These are phyloP conservation scores for Naganishia randhawae DNA, from an alignment of 768 basidiomycete genomes.

Conservation along the genomic window DNA sequence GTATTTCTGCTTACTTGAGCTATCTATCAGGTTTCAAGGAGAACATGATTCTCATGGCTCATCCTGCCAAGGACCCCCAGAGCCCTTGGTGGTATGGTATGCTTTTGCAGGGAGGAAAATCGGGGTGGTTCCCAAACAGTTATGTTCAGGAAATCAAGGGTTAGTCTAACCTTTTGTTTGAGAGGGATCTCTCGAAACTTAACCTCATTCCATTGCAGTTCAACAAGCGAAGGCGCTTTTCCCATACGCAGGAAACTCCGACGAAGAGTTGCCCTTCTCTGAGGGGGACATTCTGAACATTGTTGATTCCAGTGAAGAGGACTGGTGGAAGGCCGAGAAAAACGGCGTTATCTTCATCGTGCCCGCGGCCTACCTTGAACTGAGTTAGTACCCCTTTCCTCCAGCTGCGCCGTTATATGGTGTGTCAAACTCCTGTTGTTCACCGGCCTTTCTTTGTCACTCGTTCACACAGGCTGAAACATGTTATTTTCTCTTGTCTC, in stretches of 20 bases:
- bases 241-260: slow-evolving; percentile 64
- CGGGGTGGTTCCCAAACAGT: slow-evolving; percentile 84
- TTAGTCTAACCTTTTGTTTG: slow-evolving; percentile 51
- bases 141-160: slow-evolving; percentile 75
- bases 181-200: neutral
- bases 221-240: slow-evolving; percentile 76
- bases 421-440: slow-evolving; percentile 49
- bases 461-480: slow-evolving; percentile 68
- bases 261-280: slow-evolving; percentile 78
- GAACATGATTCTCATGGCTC: slow-evolving; percentile 70
- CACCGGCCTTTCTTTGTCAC: slow-evolving; percentile 59
- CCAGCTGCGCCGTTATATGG: slow-evolving; percentile 27
- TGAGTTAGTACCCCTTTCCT: slow-evolving; percentile 70
- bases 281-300: slow-evolving; percentile 76
- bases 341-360: slow-evolving; percentile 82
- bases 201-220: slow-evolving; percentile 39
- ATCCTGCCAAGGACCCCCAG: slow-evolving; percentile 74
- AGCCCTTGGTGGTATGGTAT: slow-evolving; percentile 94
- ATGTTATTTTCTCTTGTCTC: slow-evolving; percentile 52
- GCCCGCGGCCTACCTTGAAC: slow-evolving; percentile 86
- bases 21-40: slow-evolving; percentile 66
- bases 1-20: neutral
- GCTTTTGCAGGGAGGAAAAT: slow-evolving; percentile 60
- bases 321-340: slow-evolving; percentile 96
- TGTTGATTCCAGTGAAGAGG: slow-evolving; percentile 74